Base-by-base conservation (phyloP, 371 early-diverging fungal genomes). In the Mortierella sp. region DNA sequence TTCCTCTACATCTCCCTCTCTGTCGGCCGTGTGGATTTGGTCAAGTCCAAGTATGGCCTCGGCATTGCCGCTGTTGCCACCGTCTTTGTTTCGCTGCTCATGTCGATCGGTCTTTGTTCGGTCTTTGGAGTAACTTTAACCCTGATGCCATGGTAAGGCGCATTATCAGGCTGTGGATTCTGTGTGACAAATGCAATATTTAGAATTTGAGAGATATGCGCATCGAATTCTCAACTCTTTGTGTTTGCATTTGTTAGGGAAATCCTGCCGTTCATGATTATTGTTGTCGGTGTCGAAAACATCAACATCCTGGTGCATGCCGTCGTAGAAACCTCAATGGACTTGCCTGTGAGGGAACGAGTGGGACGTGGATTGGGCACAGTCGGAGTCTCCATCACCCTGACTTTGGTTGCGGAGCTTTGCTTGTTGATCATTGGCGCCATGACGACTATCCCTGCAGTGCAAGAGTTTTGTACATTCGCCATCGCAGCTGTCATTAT, bases 401-500 rank as follows among this genome's bases (percentile, higher is more conserved):
- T 88, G n/a, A 90, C 89, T 0, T 71, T 94, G 4, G 50, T 87
- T 16, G 89, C 87, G 3, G 92, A 93, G 69, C 77, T 92, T 39
- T 70, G 80, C 11, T 74, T 94, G 31, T 76, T 94, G 14, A 63
- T 88, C 14, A 79, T 91, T 41, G 93, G 92, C 8, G 87, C 89
- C 16, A 81, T 87, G 26, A 90, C 90, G 48, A 87, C 87, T 34
- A 86, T 91, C 47, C 89, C 90, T 16, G 86, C 92, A 7, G 86
- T 94, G 24, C 87, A 90, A 76, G 92, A 94, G 67, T 95, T 94
- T 79, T 94, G 94, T 68, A 74, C 92, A 0, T 94, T 94, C 79
- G 89, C 89, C 0, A 85, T 87, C 6, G 80, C 92, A 10, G 90
- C 93, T 14, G 85, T 95, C 29, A 81, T 92, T 8, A 90, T 95